Base-by-base conservation (phyloP, 129 eudicot species). In the Erigeron canadensis region DNA sequence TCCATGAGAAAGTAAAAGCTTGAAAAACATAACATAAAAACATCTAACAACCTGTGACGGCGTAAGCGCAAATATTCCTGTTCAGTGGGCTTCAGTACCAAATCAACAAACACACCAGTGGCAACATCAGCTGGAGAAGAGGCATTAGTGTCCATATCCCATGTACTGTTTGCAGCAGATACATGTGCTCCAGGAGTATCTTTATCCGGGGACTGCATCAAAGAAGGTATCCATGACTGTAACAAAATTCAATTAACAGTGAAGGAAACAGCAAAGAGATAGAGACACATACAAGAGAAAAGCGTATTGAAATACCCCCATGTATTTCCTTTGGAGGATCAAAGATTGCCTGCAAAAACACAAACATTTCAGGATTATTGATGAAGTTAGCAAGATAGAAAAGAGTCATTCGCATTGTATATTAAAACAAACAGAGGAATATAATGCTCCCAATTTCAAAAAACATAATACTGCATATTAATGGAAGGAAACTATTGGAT, bases 221-320 rank as follows among this genome's bases (percentile, higher is more conserved):
- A 23, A 80, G 59, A 58, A 74, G 63, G 74, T 74, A 71, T 69
- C 64, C 54, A 23, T 59, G 44, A 74, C 63, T 56, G 63, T 69
- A 38, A 47, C 54, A 34, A 46, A 34, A 46, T 12, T 63, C 39
- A 61, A 60, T 48, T 10, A 66, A 46, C 10, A 10, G 55, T n/a
- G 69, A 69, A 46, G 17, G 18, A 42, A 58, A 67, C 65, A 50
- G 77, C 34, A 18, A 43, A 48, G 21, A 10, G 70, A 37, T 42
- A 50, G 71, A 66, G 73, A 74, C 67, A 73, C 83, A 63, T 75
- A 91, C 98, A 74, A 88, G 95, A 57, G 98, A 96, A 78, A 91
- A 91, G 87, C 94, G 86, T 78, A 91, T 77, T 67, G 94, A 96
- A 84, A 91, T 91, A 53, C 98, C 98, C 72, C 98, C 98, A 67